Conservation (phyloP, 2,329 filamentous ascomycete species). For the Aspergillus ibericus region DNA sequence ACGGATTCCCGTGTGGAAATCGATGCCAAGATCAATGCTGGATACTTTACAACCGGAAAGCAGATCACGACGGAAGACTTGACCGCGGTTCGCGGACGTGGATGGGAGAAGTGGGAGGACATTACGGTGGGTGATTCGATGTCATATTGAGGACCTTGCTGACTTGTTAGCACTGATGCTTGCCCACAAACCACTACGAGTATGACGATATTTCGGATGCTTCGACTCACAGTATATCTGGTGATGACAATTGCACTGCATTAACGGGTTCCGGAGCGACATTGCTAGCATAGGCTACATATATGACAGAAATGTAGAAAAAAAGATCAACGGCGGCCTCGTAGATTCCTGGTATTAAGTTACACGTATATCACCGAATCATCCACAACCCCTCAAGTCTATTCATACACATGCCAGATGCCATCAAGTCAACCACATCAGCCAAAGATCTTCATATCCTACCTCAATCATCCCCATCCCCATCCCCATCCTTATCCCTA, state of each 20-base stretch:
- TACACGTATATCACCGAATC: no score
- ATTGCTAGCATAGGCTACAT: neutral
- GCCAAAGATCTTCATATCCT: neutral
- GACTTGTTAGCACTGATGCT: neutral
- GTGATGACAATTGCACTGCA: neutral
- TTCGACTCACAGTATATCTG: neutral
- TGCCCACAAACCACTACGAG: neutral
- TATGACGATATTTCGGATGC: neutral
- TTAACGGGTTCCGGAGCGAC: neutral
- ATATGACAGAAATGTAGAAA: neutral
- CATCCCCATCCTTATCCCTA: neutral
- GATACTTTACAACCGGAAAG: conserved; percentile 82
- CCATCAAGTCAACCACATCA: no score
- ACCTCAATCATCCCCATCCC: neutral
- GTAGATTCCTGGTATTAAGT: no score
- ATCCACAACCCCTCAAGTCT: no score
- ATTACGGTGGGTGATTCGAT: conserved; percentile 32
- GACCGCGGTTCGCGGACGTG: conserved; percentile 78
- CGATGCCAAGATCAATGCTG: conserved; percentile 95
- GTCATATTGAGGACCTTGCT: neutral
- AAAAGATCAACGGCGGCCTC: neutral
- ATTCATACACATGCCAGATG: no score
- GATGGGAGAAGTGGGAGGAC: conserved; percentile 74
- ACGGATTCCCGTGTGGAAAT: conserved; percentile 97
- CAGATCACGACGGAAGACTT: conserved; percentile 86